Base-by-base conservation (phyloP, 1,139 yeast genomes). In the Pichia sp. region DNA sequence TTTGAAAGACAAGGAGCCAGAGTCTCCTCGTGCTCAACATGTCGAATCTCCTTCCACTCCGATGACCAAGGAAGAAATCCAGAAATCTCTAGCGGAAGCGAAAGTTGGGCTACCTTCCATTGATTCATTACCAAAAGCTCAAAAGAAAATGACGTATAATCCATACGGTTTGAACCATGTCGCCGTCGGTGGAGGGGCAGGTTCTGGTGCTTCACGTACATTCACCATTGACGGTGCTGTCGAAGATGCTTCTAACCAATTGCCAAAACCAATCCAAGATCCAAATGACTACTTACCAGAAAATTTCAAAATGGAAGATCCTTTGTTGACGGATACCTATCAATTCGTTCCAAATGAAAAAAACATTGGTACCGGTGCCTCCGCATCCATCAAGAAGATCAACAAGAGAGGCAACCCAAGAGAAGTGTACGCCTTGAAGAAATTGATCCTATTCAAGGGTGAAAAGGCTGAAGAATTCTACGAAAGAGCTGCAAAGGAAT, bases 401-500 rank as follows among this genome's bases (percentile, higher is more conserved):
- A 57, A 55, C 27, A 55, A 46, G 36, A 53, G 51, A 12, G 55
- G 55, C 24, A 58, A 53, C 40, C 42, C 56, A 11, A 57, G 52
- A 33, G 62, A 61, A 19, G 67, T 68, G 12, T 76, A 67, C 65
- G 93, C 93, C 1, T 70, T 85, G 57, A 85, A 85, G 63, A 82
- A 81, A 63, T 79, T 85, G 58, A 72, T 78, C 19, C 66, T 84
- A 46, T 75, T 85, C 50, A 68, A 74, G 40, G 77, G 79, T 52
- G 94, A 85, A 64, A 69, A 77, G 3, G 85, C 87, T 42, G 80
- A 77, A 12, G 85, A 82, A 40, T 85, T 85, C 61, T 85, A 85
- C 66, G 66, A 73, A 47, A 69, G 94, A 50, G 86, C 89, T 4
- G 63, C 78, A 3, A 81, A 81, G 56, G 94, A 85, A 62, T 85